These are phyloP conservation scores for Colletotrichum sp. DNA, from an alignment of 2,329 filamentous ascomycete genomes.

Conservation along the genomic window DNA sequence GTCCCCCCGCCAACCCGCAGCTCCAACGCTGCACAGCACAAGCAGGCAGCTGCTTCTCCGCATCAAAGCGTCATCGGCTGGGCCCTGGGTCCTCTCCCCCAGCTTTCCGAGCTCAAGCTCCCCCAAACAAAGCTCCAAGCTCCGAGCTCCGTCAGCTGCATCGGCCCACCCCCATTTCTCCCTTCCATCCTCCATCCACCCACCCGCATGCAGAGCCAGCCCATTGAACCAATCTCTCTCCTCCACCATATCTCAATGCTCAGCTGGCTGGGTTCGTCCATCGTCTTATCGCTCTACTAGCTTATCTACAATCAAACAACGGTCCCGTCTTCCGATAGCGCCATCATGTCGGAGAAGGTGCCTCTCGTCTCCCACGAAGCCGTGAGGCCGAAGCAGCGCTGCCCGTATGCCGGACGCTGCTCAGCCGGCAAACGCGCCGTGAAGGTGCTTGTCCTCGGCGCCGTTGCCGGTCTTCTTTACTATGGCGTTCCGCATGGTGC, in stretches of 20 bases:
- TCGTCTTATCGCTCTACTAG: background rate
- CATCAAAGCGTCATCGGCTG: slow-evolving; percentile 12
- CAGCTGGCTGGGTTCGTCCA: slow-evolving; percentile 12
- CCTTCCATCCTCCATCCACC: background rate
- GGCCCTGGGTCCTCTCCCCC: background rate
- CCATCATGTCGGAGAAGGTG: slow-evolving; percentile 12
- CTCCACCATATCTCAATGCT: slow-evolving; percentile 6
- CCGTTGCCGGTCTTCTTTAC: slow-evolving; percentile 6
- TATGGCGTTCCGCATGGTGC: background rate
- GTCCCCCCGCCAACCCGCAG: background rate
- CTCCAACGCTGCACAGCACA: background rate
- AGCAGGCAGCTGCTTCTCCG: background rate
- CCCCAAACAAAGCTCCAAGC: background rate
- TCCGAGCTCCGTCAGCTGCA: background rate
- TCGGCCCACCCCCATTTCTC: background rate
- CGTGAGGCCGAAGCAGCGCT: background rate
- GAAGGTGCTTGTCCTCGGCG: slow-evolving; percentile 1
- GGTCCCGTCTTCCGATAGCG: background rate
- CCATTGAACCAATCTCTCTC: background rate
- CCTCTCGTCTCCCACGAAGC: background rate
- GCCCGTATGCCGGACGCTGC: slow-evolving; percentile 10
- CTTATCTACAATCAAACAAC: background rate
- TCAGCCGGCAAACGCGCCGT: background rate
- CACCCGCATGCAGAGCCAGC: background rate
- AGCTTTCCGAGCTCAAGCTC: background rate